phyloP scores from a whole-genome alignment of 2,329 filamentous ascomycete species.

The Nothophoma quercina region DNA sequence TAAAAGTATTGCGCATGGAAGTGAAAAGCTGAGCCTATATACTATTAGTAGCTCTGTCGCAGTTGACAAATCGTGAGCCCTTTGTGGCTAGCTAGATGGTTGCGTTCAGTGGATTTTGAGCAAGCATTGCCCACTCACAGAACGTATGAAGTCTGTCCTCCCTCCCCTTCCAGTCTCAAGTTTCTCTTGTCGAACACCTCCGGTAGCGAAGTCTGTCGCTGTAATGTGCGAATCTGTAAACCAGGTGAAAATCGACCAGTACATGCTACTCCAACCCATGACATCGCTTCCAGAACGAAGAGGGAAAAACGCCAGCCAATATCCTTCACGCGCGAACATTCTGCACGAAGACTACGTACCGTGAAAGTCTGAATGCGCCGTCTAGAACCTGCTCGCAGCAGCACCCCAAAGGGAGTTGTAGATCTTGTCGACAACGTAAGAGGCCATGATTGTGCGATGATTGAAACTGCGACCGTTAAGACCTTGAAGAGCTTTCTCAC shows the following conservation, averaged over 20 bases:
- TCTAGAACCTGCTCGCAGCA: conserved; percentile 40
- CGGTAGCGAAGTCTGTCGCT: background rate
- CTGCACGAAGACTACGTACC: conserved; percentile 25
- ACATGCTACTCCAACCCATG: background rate
- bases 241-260: conserved; percentile 6
- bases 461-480: conserved; percentile 97
- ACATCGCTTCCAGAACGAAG: background rate
- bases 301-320: conserved; percentile 7
- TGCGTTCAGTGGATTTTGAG: conserved; percentile 26
- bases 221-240: conserved; percentile 3
- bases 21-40: conserved; percentile 29
- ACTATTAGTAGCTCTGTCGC: conserved; percentile 33
- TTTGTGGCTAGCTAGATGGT: conserved; percentile 17
- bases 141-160: conserved; percentile 22
- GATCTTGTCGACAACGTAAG: conserved; percentile 96
- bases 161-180: conserved; percentile 2
- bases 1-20: conserved; percentile 6
- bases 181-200: background rate
- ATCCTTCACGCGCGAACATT: conserved; percentile 13
- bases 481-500: conserved; percentile 97
- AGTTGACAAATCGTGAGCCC: conserved; percentile 4
- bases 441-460: conserved; percentile 88
- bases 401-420: conserved; percentile 84
- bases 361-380: background rate
- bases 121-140: conserved; percentile 21